Evolutionary conservation across 129 eudicot genomes (phyloP), one percentile per base, ranked within the genome.

Genomic region (Lactuca saligna): DNA sequence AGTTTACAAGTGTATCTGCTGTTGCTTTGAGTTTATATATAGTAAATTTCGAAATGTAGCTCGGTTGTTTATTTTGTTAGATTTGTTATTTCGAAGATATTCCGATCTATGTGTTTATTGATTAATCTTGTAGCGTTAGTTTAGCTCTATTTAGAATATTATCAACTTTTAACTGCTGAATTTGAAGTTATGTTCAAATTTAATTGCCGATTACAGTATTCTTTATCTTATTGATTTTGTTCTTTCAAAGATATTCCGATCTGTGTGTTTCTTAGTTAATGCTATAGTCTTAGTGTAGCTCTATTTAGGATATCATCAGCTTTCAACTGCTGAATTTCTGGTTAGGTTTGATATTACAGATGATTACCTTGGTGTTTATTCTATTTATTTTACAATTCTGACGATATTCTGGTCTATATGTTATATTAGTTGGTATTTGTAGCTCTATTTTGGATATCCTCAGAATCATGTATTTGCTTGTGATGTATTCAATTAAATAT

Each of bases 31-130:
- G 37, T 33, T 50, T 39, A 44, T 44, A 12, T 29, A 29, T 50
- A 44, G 50, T 41, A 50, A 51, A 10, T 68, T 39, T 69, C 6
- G 31, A 61, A 67, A 68, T 61, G 75, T 41, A 39, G 75, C 17
- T 61, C n/a, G 69, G 8, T 17, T 49, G 69, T 53, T 8, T 60
- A 34, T 33, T n/a, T 71, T 3, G 49, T 34, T 50, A 39, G 29
- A 53, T 53, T 61, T 3, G 51, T 38, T 13, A 57, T 49, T 34
- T 35, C 17, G 39, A 46, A 57, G 61, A 66, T 25, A 66, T 56
- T 35, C 17, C n/a, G 53, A 53, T 67, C 13, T 65, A 55, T 74
- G 69, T 57, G 39, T 13, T 34, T 42, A 12, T 46, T 66, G 13
- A 72, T 34, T 34, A 33, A 44, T 59, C 33, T 44, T 20, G 60